A percentile compares a stretch with the other conserved stretches of the same genome.
These are phyloP conservation scores for Phytophthora vignae DNA, from an alignment of 352 stramenopile genomes.

Conservation along the genomic window DNA sequence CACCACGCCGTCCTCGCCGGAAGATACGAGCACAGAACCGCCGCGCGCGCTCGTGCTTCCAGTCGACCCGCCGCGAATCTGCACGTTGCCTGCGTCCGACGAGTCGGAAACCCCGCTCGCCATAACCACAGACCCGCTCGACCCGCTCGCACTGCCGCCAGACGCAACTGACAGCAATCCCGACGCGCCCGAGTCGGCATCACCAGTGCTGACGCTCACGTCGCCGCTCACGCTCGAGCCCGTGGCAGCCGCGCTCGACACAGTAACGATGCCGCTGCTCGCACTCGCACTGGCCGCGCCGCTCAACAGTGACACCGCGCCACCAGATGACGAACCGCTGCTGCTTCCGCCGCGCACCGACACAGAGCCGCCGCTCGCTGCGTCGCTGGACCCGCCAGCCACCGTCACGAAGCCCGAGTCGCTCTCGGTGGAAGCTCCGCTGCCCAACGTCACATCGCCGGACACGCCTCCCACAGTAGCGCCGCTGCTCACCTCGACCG, in stretches of 20 bases:
- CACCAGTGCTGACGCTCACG: slow-evolving; percentile 26
- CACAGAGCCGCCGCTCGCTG: slow-evolving; percentile 10
- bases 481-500: too few species aligned
- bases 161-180: slow-evolving; percentile 26
- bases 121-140: slow-evolving; percentile 13
- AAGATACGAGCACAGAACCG: neutral
- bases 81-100: neutral
- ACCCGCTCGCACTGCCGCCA: slow-evolving; percentile 1
- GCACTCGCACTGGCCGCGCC: neutral
- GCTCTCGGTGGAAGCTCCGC: too few species aligned
- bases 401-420: neutral
- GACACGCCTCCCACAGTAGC: too few species aligned
- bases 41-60: slow-evolving; percentile 15
- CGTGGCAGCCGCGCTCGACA: slow-evolving; percentile 16
- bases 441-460: too few species aligned
- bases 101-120: slow-evolving; percentile 19
- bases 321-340: neutral
- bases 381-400: slow-evolving; percentile 18
- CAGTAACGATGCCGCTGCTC: too few species aligned
- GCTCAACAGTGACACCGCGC: too few species aligned
- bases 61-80: slow-evolving; percentile 9
- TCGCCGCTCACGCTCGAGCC: slow-evolving; percentile 32
- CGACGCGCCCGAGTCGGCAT: slow-evolving; percentile 28
- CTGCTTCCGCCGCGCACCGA: neutral
- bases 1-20: too few species aligned